Evolutionary conservation across 2,329 filamentous ascomycete species (phyloP).

Genomic region (Phyllosticta citriasiana): DNA sequence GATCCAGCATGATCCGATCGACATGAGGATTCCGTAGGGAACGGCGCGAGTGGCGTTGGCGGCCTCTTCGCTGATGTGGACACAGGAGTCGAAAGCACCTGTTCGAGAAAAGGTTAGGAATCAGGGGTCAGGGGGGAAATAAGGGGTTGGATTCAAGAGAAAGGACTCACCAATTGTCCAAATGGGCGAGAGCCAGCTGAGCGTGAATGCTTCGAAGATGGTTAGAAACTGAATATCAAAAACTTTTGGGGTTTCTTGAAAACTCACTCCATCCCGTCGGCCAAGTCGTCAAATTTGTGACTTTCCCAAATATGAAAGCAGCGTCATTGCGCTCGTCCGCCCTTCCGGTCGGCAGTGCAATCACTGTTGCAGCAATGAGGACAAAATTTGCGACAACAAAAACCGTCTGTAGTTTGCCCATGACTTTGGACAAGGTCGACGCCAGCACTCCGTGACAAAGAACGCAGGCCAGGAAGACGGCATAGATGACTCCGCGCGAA

Average conservation of each 20-base stretch:
- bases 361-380: slow-evolving; percentile 46
- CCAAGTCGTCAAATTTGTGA: slow-evolving; percentile 49
- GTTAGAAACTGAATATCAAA: slow-evolving; percentile 27
- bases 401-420: slow-evolving; percentile 49
- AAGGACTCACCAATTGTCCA: slow-evolving; percentile 42
- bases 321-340: slow-evolving; percentile 16
- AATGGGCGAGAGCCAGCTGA: slow-evolving; percentile 51
- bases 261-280: slow-evolving; percentile 20
- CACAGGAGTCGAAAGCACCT: slow-evolving; percentile 45
- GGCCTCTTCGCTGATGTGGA: slow-evolving; percentile 52
- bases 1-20: slow-evolving; percentile 45
- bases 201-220: slow-evolving; percentile 47
- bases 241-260: background rate
- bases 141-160: slow-evolving; percentile 11
- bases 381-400: slow-evolving; percentile 47
- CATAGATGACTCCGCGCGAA: slow-evolving; percentile 47
- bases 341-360: slow-evolving; percentile 25
- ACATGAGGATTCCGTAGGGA: slow-evolving; percentile 50
- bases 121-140: background rate
- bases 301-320: slow-evolving; percentile 45
- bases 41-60: slow-evolving; percentile 50
- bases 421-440: slow-evolving; percentile 43
- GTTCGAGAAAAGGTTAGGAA: background rate
- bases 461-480: slow-evolving; percentile 46
- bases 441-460: slow-evolving; percentile 45